Base-by-base conservation (phyloP, 305 asterid genomes). In the Plantago lanceolata region DNA sequence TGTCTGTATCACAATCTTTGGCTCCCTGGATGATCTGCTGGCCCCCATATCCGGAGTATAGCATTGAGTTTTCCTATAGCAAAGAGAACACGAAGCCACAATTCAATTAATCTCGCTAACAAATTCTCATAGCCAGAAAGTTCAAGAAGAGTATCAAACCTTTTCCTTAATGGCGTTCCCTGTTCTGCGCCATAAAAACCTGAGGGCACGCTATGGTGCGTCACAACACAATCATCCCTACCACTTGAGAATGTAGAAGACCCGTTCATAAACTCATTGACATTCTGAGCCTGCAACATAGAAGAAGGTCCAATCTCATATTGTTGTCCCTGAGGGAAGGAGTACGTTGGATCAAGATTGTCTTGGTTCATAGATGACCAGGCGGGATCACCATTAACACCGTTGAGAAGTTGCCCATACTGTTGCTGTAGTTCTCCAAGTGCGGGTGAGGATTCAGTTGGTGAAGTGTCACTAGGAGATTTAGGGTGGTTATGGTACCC, bases 1-100 rank as follows among this genome's bases (percentile, higher is more conserved):
- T 51, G 97, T 90, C 74, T 86, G 95, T 66, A 90, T 91, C 18
- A 90, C 95, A 21, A 88, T 90, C 64, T 90, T 81, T 40, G 95
- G 94, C 81, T 90, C 96, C 82, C 85, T 77, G 59, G 79, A 76
- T 59, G 95, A 73, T 69, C 79, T 70, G 18, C 78, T 60, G 19
- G 80, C 73, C 76, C 83, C 72, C 80, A 67, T 68, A 21, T 79
- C 87, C 0, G 81, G 44, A 55, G 81, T 68, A 56, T 73, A 79
- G 31, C 80, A 57, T 63, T 92, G 95, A 1, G 73, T 53, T 77
- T 81, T 88, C 92, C 97, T 91, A 65, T 17, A 76, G 67, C 13
- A 67, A 52, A 79, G 68, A 68, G 18, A 43, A 68, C n/a, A 15
- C 29, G 19, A 64, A 62, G 40, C 35, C 55, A 48, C 33, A 52